A percentile compares a stretch with the other conserved stretches of the same genome.
Conservation (phyloP, 1,284 basidiomycete genomes). For the Baeospora myosura region DNA sequence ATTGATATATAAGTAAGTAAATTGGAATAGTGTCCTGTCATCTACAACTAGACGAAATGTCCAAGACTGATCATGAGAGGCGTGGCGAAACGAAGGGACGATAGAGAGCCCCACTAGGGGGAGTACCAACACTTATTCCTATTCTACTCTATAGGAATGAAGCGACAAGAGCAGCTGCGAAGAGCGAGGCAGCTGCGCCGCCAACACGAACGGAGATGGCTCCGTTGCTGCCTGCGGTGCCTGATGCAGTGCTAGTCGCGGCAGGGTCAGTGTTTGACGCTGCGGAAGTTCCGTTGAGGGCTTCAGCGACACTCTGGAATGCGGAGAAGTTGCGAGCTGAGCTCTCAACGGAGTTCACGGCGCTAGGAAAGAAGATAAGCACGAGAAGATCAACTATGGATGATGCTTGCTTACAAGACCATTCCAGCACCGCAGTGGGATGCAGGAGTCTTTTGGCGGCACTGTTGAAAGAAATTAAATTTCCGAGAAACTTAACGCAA, state of each 20-base stretch:
- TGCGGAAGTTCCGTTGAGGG: constrained; percentile 34
- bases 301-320: constrained; percentile 44
- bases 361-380: constrained; percentile 19
- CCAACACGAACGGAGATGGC: constrained; percentile 24
- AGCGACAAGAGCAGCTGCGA: no score
- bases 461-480: constrained; percentile 27
- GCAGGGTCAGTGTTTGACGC: constrained; percentile 20
- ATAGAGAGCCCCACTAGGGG: no score
- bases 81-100: no score
- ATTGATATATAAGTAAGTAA: no score
- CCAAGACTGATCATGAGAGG: no score
- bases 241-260: constrained; percentile 10
- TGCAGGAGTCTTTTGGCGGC: constrained; percentile 30
- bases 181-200: constrained; percentile 18
- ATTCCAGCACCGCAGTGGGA: constrained; percentile 44
- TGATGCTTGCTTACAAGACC: constrained; percentile 40
- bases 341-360: constrained; percentile 39
- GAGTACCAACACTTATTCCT: no score
- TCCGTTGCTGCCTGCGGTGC: constrained; percentile 16
- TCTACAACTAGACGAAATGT: no score
- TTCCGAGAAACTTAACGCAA: constrained; percentile 2
- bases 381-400: not conserved
- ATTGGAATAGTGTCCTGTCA: no score
- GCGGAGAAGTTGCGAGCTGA: constrained; percentile 47
- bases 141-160: no score